A percentile compares a stretch with the other conserved stretches of the same genome.
phyloP scores from a whole-genome alignment of 2,329 filamentous ascomycete species.

The Fusarium pilosicola region DNA sequence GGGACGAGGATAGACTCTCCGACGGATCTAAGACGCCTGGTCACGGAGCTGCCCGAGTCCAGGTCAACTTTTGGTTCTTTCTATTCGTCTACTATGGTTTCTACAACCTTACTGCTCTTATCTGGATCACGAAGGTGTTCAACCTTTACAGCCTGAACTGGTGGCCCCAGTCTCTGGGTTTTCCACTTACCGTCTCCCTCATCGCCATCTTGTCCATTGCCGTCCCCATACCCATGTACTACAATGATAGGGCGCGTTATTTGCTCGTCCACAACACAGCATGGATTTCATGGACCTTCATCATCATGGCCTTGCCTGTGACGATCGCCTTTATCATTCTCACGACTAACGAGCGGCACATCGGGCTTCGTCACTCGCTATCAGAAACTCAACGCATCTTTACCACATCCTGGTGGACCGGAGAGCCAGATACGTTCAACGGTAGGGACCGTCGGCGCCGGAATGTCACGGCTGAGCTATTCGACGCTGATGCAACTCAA shows the following conservation, averaged over 20 bases:
- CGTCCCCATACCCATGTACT: constrained; percentile 69
- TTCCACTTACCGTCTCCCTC: constrained; percentile 69
- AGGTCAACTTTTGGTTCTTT: constrained; percentile 78
- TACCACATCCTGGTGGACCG: constrained; percentile 72
- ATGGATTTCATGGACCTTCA: constrained; percentile 76
- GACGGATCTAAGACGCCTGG: constrained; percentile 61
- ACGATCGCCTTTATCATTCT: constrained; percentile 72
- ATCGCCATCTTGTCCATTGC: constrained; percentile 70
- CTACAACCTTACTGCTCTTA: constrained; percentile 73
- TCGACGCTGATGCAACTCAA: constrained; percentile 51
- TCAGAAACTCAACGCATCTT: constrained; percentile 76
- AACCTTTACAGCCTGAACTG: constrained; percentile 77
- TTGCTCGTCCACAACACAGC: constrained; percentile 71
- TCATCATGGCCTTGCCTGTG: constrained; percentile 76
- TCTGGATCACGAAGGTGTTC: constrained; percentile 78
- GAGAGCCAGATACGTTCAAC: constrained; percentile 61
- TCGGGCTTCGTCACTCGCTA: constrained; percentile 67
- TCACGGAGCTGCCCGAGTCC: constrained; percentile 70
- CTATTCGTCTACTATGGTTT: constrained; percentile 75
- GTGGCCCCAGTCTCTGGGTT: constrained; percentile 73
- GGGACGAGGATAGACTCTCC: constrained; percentile 43
- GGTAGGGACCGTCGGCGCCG: constrained; percentile 56
- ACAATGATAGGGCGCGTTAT: constrained; percentile 61
- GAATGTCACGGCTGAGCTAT: constrained; percentile 49
- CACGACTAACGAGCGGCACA: constrained; percentile 70